Evolutionary conservation across 1,139 yeast genomes (phyloP).

Genomic region (Tardiomyces depauwii): DNA sequence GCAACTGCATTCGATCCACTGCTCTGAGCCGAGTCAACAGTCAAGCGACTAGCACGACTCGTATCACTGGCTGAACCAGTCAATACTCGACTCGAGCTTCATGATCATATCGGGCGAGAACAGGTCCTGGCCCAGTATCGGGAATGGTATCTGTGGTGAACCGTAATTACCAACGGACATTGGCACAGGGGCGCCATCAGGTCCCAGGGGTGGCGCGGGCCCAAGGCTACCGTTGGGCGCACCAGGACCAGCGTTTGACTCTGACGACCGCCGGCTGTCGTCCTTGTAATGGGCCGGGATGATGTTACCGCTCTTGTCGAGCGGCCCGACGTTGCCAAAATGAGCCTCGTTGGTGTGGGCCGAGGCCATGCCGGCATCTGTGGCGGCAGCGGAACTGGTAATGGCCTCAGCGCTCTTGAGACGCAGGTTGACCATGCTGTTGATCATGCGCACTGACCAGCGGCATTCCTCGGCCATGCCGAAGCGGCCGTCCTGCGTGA

Average conservation of each 20-base stretch:
- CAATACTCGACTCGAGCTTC: conserved; percentile 13
- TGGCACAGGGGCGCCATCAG: neutral
- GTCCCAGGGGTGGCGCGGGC: too few relatives aligned
- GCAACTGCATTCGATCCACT: too few relatives aligned
- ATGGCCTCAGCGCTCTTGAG: neutral
- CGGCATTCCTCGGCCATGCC: conserved; percentile 53
- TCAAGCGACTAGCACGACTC: too few relatives aligned
- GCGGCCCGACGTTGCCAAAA: conserved; percentile 26
- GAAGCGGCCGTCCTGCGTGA: conserved; percentile 34
- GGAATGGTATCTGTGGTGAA: neutral
- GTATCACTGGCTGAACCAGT: conserved; percentile 15
- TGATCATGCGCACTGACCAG: conserved; percentile 52
- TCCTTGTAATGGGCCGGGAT: neutral
- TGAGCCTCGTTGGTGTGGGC: conserved; percentile 39
- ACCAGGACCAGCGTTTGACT: conserved; percentile 1
- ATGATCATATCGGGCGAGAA: conserved; percentile 1
- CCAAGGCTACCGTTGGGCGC: neutral
- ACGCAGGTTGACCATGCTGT: conserved; percentile 35
- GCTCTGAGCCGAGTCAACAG: too few relatives aligned
- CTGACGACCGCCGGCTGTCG: conserved; percentile 4
- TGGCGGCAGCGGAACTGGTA: neutral
- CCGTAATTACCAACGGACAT: neutral
- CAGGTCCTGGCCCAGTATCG: conserved; percentile 2
- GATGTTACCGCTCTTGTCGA: conserved; percentile 10
- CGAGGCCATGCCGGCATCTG: neutral